Percentiles rank a stretch among this genome's conserved stretches.
Conservation (phyloP, 2,329 filamentous ascomycete species). For the Emergomyces orientalis region DNA sequence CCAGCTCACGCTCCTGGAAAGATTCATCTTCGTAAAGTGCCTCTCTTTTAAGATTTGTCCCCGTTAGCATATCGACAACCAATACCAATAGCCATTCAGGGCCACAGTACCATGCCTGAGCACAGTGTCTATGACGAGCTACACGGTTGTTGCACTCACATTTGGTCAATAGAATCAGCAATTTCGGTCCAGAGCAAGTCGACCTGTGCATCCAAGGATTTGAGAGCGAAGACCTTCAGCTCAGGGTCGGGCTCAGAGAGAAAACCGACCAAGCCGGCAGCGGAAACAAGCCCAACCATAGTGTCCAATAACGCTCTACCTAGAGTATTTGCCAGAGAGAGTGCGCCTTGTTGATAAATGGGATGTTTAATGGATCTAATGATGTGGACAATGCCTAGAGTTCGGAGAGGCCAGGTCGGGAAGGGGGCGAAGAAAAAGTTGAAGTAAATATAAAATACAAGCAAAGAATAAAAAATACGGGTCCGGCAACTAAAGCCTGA, state of each 20-base stretch:
- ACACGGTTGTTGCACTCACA: slow-evolving; percentile 50
- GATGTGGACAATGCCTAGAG: too few relatives aligned
- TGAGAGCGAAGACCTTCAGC: slow-evolving; percentile 87
- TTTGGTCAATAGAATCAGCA: slow-evolving; percentile 80
- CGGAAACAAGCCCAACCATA: slow-evolving; percentile 92
- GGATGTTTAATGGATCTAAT: neutral
- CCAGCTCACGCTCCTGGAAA: slow-evolving; percentile 88
- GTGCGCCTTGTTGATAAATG: neutral
- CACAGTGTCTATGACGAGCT: neutral
- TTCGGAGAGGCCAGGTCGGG: neutral
- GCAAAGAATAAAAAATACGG: neutral
- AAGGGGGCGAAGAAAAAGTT: neutral
- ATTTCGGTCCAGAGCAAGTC: slow-evolving; percentile 98
- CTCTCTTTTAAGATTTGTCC: slow-evolving; percentile 53
- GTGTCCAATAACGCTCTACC: slow-evolving; percentile 18
- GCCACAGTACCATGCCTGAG: neutral
- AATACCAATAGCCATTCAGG: neutral
- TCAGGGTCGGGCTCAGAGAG: slow-evolving; percentile 89
- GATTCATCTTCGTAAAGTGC: slow-evolving; percentile 92
- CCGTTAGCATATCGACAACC: slow-evolving; percentile 9
- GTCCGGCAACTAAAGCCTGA: neutral
- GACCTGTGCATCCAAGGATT: slow-evolving; percentile 92
- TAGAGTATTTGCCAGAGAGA: neutral
- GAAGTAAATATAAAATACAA: neutral
- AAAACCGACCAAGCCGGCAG: slow-evolving; percentile 89